Conservation (phyloP, 2,329 filamentous ascomycete species). For the Waltergamsia citrina region DNA sequence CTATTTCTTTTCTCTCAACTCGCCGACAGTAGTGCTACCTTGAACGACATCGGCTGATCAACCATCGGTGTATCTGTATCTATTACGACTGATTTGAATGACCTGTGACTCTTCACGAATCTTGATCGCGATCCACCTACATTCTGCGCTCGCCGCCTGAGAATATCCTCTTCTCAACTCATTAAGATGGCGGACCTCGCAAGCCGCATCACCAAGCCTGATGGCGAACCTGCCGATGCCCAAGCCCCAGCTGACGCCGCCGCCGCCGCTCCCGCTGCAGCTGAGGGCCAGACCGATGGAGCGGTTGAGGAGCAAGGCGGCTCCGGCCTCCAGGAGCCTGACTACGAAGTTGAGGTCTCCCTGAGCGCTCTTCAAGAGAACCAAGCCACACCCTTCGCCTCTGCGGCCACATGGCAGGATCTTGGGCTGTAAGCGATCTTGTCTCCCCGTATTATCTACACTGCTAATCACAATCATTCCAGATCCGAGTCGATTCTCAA, state of each 20-base stretch:
- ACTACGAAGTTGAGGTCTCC: slow-evolving; percentile 87
- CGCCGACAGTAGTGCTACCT: not conserved
- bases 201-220: slow-evolving; percentile 39
- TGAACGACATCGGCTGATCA: not conserved
- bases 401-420: slow-evolving; percentile 74
- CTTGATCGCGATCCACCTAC: too few relatives aligned
- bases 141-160: not conserved
- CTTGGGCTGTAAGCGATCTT: slow-evolving; percentile 62
- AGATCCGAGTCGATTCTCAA: slow-evolving; percentile 53
- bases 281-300: slow-evolving; percentile 26
- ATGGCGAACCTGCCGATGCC: slow-evolving; percentile 13
- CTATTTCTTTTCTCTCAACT: too few relatives aligned
- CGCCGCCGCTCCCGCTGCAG: slow-evolving; percentile 12
- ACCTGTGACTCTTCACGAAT: too few relatives aligned
- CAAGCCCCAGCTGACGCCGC: slow-evolving; percentile 11
- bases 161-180: not conserved
- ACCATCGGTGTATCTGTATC: not conserved
- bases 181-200: slow-evolving; percentile 37
- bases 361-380: slow-evolving; percentile 83
- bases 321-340: slow-evolving; percentile 56
- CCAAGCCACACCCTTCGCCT: slow-evolving; percentile 78
- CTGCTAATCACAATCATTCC: not conserved
- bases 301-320: slow-evolving; percentile 27
- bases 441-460: too few relatives aligned
- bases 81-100: too few relatives aligned